Evolutionary conservation across 257 asterid genomes (phyloP).

Genomic region (Nicotiana knightiana): DNA sequence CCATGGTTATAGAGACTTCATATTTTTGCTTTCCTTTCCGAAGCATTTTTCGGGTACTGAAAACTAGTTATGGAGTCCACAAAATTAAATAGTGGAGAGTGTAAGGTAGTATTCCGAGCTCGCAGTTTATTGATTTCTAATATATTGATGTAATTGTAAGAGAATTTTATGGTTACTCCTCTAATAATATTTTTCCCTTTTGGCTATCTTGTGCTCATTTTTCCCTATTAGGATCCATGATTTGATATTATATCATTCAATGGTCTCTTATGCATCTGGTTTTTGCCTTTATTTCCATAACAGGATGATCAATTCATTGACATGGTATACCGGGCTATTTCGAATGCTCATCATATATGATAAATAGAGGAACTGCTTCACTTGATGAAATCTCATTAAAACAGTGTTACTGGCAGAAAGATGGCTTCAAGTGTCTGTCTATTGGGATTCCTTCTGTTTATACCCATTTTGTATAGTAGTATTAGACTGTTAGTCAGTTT

Average conservation of each 20-base stretch:
- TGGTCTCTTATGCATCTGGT: not conserved
- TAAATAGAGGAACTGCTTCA: not conserved
- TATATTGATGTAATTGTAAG: not conserved
- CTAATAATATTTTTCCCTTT: not conserved
- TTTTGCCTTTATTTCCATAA: not conserved
- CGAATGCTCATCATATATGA: slow-evolving; percentile 45
- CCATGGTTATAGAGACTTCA: not conserved
- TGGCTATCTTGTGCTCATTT: not conserved
- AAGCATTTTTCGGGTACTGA: not conserved
- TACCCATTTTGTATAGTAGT: not conserved
- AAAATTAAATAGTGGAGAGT: not conserved
- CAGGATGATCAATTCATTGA: slow-evolving; percentile 86
- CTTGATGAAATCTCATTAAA: not conserved
- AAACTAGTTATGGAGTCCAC: not conserved
- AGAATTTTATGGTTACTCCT: not conserved
- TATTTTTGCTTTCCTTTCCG: not conserved
- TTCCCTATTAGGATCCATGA: not conserved
- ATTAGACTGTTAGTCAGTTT: not conserved
- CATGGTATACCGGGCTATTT: slow-evolving; percentile 64
- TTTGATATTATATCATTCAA: not conserved
- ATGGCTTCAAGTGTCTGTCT: not conserved
- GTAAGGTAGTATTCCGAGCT: not conserved
- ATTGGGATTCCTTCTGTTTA: not conserved
- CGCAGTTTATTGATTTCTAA: not conserved
- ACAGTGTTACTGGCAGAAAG: not conserved